Evolutionary conservation across 202 grass and related monocot species (phyloP).

Genomic region (Elaeis oleifera): DNA sequence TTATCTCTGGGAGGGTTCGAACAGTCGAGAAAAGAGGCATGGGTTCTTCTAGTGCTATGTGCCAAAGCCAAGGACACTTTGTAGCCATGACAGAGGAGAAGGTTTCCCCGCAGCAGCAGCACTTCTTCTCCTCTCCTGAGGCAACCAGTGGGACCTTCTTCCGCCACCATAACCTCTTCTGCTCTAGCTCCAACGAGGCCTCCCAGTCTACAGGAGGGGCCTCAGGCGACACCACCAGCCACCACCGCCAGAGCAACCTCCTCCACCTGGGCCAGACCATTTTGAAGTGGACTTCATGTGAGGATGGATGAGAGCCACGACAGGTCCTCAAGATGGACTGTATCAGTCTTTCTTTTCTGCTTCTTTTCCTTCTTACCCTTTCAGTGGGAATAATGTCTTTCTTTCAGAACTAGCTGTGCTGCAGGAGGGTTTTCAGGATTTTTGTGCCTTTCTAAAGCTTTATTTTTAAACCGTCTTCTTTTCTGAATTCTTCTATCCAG

Average conservation of each 20-base stretch:
- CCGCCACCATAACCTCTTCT: not conserved
- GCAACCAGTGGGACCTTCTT: not conserved
- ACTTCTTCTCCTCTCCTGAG: not conserved
- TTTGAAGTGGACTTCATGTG: constrained; percentile 24
- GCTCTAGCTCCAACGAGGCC: not conserved
- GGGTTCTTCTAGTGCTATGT: not conserved
- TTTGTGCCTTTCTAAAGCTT: no score
- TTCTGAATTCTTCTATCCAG: no score
- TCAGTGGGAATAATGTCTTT: no score
- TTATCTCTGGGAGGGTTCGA: not conserved
- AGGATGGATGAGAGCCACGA: not conserved
- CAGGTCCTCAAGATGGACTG: no score
- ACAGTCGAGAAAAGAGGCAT: not conserved
- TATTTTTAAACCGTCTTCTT: no score
- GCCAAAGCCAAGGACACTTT: constrained; percentile 12
- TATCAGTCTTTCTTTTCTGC: no score
- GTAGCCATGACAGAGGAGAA: not conserved
- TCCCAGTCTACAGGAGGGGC: not conserved
- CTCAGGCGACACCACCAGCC: not conserved
- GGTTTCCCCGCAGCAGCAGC: constrained; percentile 4
- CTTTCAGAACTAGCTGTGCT: no score
- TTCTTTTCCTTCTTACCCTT: no score
- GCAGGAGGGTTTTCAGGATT: no score
- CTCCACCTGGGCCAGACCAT: not conserved
- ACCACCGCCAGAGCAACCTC: not conserved